phyloP scores from a whole-genome alignment of 257 asterid species.

The Ocimum tenuiflorum region DNA sequence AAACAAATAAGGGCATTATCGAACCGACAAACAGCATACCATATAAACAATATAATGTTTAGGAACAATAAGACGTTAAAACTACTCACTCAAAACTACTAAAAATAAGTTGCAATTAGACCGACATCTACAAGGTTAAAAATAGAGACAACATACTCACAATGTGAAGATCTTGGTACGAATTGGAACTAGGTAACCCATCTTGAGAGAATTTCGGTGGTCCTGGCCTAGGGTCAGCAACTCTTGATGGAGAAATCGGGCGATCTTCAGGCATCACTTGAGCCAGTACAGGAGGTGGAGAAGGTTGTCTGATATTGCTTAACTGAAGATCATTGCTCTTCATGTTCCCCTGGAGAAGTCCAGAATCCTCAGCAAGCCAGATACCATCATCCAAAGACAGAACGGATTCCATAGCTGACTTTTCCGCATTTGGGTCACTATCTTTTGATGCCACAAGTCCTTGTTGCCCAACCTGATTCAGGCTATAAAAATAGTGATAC shows the following conservation, averaged over 20 bases:
- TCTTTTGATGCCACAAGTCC: constrained; percentile 27
- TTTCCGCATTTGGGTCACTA: constrained; percentile 33
- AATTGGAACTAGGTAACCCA: constrained; percentile 45
- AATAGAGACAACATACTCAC: constrained; percentile 46
- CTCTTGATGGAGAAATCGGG: constrained; percentile 74
- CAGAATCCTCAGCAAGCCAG: constrained; percentile 60
- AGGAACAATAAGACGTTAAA: constrained; percentile 5
- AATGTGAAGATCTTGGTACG: constrained; percentile 84
- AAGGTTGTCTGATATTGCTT: constrained; percentile 66
- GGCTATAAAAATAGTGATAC: constrained; percentile 47
- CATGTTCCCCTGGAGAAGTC: constrained; percentile 30
- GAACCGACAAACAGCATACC: neutral
- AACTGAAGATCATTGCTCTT: constrained; percentile 46
- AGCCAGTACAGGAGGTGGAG: constrained; percentile 92
- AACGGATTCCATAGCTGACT: constrained; percentile 64
- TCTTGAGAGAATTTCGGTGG: constrained; percentile 56
- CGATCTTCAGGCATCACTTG: constrained; percentile 56
- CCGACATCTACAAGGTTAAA: neutral
- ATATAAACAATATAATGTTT: neutral
- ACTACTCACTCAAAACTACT: neutral
- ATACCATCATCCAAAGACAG: constrained; percentile 84
- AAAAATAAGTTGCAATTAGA: neutral
- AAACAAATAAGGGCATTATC: constrained; percentile 20
- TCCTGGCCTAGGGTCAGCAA: constrained; percentile 97
- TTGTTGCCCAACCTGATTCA: constrained; percentile 51